A percentile compares a stretch with the other conserved stretches of the same genome.
These are phyloP conservation scores for Gossypium schwendimanii DNA, from an alignment of 441 rosid species.

Conservation along the genomic window DNA sequence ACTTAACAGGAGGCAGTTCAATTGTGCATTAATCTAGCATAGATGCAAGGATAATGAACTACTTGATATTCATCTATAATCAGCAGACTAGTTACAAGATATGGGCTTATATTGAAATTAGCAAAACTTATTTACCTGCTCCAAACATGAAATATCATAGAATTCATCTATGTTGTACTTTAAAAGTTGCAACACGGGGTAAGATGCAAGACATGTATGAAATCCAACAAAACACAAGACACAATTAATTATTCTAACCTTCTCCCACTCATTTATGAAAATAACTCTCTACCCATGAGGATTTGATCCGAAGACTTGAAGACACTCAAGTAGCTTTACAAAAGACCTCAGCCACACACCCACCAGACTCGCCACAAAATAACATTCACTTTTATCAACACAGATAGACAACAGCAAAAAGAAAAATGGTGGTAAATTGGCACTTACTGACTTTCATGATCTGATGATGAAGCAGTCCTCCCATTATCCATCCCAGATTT, in stretches of 20 bases:
- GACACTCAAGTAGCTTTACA: not conserved
- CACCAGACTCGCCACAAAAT: not conserved
- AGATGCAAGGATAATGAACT: not conserved
- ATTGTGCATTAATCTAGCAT: slow-evolving; percentile 1
- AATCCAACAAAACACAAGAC: not conserved
- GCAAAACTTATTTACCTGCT: not conserved
- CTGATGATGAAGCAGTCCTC: slow-evolving; percentile 93
- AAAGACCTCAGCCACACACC: not conserved
- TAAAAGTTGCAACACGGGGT: not conserved
- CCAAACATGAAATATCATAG: not conserved
- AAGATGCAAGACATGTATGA: not conserved
- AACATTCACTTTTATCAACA: not conserved
- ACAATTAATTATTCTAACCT: not conserved
- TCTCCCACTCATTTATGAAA: not conserved
- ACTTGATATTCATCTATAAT: slow-evolving; percentile 1
- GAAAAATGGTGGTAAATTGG: slow-evolving; percentile 18
- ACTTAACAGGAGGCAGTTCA: slow-evolving; percentile 8
- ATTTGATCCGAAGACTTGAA: not conserved
- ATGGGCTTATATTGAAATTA: not conserved
- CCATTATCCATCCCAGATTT: slow-evolving; percentile 95
- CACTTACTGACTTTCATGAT: slow-evolving; percentile 97
- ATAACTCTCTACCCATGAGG: not conserved
- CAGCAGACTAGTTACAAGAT: not conserved
- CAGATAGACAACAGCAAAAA: not conserved
- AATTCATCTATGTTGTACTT: not conserved